A percentile compares a stretch with the other conserved stretches of the same genome.
phyloP scores from a whole-genome alignment of 1,284 basidiomycete species.

The Melampsora americana region DNA sequence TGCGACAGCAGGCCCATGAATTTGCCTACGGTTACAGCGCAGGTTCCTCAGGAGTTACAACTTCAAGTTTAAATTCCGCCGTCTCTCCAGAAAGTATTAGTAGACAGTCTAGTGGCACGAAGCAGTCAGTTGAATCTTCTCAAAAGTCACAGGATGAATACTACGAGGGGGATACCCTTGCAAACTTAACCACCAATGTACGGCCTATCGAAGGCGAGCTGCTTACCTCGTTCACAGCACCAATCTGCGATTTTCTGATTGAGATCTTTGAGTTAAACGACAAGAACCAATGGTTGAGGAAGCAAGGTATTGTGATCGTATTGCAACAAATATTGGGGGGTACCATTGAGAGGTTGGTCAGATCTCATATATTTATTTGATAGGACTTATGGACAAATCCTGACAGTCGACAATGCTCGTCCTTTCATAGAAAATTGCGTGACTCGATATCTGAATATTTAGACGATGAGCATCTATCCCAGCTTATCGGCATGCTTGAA shows the following conservation, averaged over 20 bases:
- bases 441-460: conserved; percentile 67
- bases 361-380: neutral
- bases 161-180: neutral
- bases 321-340: conserved; percentile 90
- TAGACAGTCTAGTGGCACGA: neutral
- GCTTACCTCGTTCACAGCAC: conserved; percentile 68
- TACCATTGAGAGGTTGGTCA: conserved; percentile 79
- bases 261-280: conserved; percentile 91
- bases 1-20: conserved; percentile 81
- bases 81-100: neutral
- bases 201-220: conserved; percentile 28
- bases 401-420: too few relatives aligned
- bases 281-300: conserved; percentile 88
- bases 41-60: conserved; percentile 63
- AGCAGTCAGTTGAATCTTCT: conserved; percentile 2
- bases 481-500: conserved; percentile 58
- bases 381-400: too few relatives aligned
- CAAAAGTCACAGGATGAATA: conserved; percentile 11
- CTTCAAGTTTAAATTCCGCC: conserved; percentile 17
- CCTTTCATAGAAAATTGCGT: conserved; percentile 69
- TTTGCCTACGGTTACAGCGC: conserved; percentile 70
- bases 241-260: conserved; percentile 87
- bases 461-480: conserved; percentile 67
- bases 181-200: conserved; percentile 9
- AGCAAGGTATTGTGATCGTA: conserved; percentile 94